phyloP scores from a whole-genome alignment of 1,284 basidiomycete genomes.

The Takashimella koratensis region DNA sequence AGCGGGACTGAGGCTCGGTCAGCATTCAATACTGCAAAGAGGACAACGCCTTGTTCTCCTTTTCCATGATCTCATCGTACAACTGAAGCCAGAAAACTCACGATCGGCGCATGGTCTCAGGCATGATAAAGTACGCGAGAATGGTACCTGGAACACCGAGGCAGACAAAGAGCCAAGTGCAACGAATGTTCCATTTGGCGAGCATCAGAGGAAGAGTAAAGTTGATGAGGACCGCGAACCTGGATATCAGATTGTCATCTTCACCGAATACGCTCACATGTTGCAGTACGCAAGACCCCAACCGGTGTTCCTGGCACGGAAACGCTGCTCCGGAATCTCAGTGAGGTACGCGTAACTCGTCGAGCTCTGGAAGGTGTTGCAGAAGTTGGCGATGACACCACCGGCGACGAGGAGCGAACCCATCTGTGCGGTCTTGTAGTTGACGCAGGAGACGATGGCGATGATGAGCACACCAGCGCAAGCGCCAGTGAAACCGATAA shows the following conservation, averaged over 20 bases:
- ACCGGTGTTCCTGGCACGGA: slow-evolving; percentile 16
- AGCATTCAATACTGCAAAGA: background rate
- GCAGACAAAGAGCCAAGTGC: slow-evolving; percentile 22
- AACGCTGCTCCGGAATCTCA: slow-evolving; percentile 23
- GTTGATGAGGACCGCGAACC: slow-evolving; percentile 22
- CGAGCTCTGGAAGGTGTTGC: slow-evolving; percentile 22
- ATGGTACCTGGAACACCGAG: slow-evolving; percentile 16
- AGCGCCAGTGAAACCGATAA: slow-evolving; percentile 7
- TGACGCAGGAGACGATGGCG: slow-evolving; percentile 5
- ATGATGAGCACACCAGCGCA: slow-evolving; percentile 3
- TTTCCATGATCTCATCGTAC: no score
- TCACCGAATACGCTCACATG: slow-evolving; percentile 7
- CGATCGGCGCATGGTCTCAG: background rate
- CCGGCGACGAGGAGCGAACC: slow-evolving; percentile 1
- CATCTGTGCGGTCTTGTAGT: slow-evolving; percentile 3
- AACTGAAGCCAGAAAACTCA: no score
- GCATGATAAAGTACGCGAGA: slow-evolving; percentile 1
- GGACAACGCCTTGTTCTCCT: no score
- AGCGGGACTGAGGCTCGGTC: slow-evolving; percentile 1
- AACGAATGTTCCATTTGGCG: slow-evolving; percentile 21
- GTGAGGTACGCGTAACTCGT: slow-evolving; percentile 26
- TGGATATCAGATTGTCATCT: background rate
- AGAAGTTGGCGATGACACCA: slow-evolving; percentile 25
- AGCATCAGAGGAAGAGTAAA: slow-evolving; percentile 31
- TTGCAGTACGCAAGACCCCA: slow-evolving; percentile 29